phyloP scores from a whole-genome alignment of 495 filamentous ascomycete species.

The Daldinia bambusicola region DNA sequence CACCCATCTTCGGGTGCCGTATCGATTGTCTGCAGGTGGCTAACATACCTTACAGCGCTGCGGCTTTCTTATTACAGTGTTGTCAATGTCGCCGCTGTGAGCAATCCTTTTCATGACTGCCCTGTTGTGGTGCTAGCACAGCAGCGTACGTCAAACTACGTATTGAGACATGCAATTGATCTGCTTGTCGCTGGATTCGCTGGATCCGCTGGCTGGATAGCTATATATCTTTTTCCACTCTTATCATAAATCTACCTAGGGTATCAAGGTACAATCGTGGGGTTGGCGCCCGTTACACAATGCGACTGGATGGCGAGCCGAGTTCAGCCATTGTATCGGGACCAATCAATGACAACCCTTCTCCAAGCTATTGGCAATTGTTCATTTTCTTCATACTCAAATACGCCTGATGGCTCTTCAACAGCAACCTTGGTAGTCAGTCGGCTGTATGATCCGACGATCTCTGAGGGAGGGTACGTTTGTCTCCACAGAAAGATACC shows the following conservation, averaged over 20 bases:
- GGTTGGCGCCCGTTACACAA: conserved; percentile 33
- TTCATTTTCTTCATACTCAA: conserved; percentile 28
- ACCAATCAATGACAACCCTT: conserved; percentile 31
- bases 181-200: conserved; percentile 12
- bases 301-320: conserved; percentile 25
- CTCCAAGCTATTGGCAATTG: conserved; percentile 21
- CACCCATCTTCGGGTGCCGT: conserved; percentile 39
- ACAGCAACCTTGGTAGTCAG: conserved; percentile 7
- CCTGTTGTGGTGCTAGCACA: conserved; percentile 5
- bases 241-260: conserved; percentile 27
- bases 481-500: conserved; percentile 9
- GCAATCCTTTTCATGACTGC: background rate
- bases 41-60: conserved; percentile 22
- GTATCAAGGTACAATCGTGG: conserved; percentile 15
- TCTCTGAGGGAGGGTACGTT: background rate
- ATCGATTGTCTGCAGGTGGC: conserved; percentile 21
- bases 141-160: conserved; percentile 9
- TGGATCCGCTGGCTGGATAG: background rate
- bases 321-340: conserved; percentile 34
- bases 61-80: conserved; percentile 17
- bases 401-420: background rate
- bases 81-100: conserved; percentile 11
- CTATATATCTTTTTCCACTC: conserved; percentile 4
- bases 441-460: conserved; percentile 13
- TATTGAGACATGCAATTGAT: conserved; percentile 11